Conservation (phyloP, 2,329 filamentous ascomycete species). For the Emmonsiellopsis sp. region DNA sequence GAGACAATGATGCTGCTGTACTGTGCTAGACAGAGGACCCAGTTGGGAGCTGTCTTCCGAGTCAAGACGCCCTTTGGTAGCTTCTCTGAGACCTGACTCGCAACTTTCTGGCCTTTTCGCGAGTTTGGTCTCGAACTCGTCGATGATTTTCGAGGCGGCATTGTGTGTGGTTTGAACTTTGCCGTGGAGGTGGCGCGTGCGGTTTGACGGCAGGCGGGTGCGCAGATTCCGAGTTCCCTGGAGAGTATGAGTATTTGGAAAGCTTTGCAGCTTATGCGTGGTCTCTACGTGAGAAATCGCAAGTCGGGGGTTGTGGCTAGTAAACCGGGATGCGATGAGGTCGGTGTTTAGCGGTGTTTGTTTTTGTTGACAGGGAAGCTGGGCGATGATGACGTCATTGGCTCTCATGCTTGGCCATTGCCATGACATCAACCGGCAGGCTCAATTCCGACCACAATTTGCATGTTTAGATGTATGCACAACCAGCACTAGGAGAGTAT, state of each 20-base stretch:
- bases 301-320: no score
- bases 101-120: not conserved
- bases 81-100: not conserved
- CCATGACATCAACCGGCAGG: no score
- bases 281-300: no score
- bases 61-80: not conserved
- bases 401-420: no score
- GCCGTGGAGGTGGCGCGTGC: not conserved
- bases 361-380: not conserved
- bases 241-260: no score
- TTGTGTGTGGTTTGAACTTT: not conserved
- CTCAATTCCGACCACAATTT: no score
- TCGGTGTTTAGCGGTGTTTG: not conserved
- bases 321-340: not conserved
- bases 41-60: conserved; percentile 9
- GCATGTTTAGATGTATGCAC: no score
- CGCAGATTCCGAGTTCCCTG: no score
- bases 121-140: not conserved
- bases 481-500: no score
- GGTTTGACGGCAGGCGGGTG: not conserved
- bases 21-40: conserved; percentile 25
- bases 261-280: not conserved
- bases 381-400: not conserved
- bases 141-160: not conserved
- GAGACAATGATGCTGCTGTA: conserved; percentile 40